Percentiles rank a stretch among this genome's conserved stretches.
These are phyloP conservation scores for Trametes hirsuta DNA, from an alignment of 1,284 basidiomycete genomes.

Conservation along the genomic window DNA sequence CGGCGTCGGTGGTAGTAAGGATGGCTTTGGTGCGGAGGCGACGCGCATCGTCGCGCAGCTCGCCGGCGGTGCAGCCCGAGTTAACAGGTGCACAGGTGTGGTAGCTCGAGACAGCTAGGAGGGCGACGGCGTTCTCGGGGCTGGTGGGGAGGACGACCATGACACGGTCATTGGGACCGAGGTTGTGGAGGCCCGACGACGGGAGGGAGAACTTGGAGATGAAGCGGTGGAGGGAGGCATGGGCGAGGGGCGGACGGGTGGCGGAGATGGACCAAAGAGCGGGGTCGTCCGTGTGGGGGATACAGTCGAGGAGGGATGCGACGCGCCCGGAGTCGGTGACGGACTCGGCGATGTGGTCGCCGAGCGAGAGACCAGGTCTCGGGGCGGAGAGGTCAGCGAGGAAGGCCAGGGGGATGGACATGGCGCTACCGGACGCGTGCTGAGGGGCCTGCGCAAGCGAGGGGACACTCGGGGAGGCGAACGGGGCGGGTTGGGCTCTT, in stretches of 20 bases:
- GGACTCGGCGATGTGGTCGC: constrained; percentile 20
- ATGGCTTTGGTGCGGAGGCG: constrained; percentile 24
- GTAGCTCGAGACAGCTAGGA: constrained; percentile 22
- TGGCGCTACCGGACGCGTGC: constrained; percentile 4
- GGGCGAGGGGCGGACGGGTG: constrained; percentile 17
- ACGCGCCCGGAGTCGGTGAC: constrained; percentile 24
- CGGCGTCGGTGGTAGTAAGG: constrained; percentile 23
- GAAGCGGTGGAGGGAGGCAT: constrained; percentile 21
- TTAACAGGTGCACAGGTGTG: constrained; percentile 25
- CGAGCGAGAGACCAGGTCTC: constrained; percentile 11
- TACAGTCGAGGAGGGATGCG: constrained; percentile 22
- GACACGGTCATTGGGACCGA: constrained; percentile 23
- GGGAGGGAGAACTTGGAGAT: constrained; percentile 21
- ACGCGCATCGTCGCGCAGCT: constrained; percentile 21
- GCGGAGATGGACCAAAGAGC: constrained; percentile 22
- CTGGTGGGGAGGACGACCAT: constrained; percentile 26
- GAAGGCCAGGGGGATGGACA: constrained; percentile 25
- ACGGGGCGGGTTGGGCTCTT: not conserved
- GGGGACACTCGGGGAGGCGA: not conserved
- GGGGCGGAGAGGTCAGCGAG: constrained; percentile 19
- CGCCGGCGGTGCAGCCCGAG: constrained; percentile 23
- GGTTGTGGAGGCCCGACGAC: constrained; percentile 20
- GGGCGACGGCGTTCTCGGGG: constrained; percentile 25
- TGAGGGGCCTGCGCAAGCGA: constrained; percentile 9
- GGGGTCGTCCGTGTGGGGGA: constrained; percentile 19